These are phyloP conservation scores for Botryotinia globosa DNA, from an alignment of 2,329 filamentous ascomycete species.

Conservation along the genomic window DNA sequence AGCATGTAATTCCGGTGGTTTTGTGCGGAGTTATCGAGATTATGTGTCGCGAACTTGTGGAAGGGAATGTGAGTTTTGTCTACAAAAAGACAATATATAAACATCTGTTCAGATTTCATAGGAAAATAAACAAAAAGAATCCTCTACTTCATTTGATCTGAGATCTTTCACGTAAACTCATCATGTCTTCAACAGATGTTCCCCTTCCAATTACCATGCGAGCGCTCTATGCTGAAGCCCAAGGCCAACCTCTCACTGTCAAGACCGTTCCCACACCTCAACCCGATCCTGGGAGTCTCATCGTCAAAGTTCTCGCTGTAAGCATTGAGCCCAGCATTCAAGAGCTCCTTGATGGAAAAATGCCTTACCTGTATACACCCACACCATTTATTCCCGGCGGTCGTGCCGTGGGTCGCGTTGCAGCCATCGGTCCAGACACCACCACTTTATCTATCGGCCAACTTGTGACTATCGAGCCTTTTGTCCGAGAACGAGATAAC, in stretches of 20 bases:
- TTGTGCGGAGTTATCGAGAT: background rate
- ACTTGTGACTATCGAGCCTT: constrained; percentile 40
- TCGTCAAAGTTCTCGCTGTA: constrained; percentile 42
- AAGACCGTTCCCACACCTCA: constrained; percentile 39
- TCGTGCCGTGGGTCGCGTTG: constrained; percentile 40
- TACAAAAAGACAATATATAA: background rate
- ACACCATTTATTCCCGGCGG: constrained; percentile 36
- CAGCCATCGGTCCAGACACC: constrained; percentile 38
- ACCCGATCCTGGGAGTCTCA: constrained; percentile 39
- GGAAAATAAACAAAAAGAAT: background rate
- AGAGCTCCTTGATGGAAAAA: constrained; percentile 42
- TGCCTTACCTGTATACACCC: constrained; percentile 33
- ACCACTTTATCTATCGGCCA: constrained; percentile 37
- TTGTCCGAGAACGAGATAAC: constrained; percentile 41
- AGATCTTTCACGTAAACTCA: no score
- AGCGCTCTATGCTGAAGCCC: background rate
- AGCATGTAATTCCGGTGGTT: background rate
- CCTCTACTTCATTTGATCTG: background rate
- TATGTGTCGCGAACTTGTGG: background rate
- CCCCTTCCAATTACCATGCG: constrained; percentile 3
- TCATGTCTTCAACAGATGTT: background rate
- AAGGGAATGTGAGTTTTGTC: background rate
- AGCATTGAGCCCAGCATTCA: constrained; percentile 41
- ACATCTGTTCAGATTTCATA: background rate
- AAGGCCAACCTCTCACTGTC: constrained; percentile 29